Base-by-base conservation (phyloP, 2,329 filamentous ascomycete species). In the Xylariaceae sp. region DNA sequence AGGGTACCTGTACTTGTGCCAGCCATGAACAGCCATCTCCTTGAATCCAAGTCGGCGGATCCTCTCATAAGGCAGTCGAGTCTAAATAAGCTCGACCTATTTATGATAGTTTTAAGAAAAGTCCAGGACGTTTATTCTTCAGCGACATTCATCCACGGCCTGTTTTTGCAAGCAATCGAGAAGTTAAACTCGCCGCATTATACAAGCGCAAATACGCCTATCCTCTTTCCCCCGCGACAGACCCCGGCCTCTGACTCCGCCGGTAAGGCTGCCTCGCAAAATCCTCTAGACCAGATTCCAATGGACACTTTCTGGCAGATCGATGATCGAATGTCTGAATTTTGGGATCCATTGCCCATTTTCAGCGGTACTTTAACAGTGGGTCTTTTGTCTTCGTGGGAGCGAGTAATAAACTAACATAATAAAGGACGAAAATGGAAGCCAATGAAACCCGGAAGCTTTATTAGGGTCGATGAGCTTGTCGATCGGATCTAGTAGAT, bases 21-120 rank as follows among this genome's bases (percentile, higher is more conserved):
- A 24, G 53, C 48, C 15, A 55, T 55, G 53, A 51, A 51, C 23
- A 55, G 53, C 7, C 53, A 55, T 42, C 53, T 55, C 24, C 36
- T 55, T 15, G 53, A 55, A 35, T 55, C 53, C 2, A 55, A 55
- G 23, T 55, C 53, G 11, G 11, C 41, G 4, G 53, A 55, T 15
- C 53, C 53, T n/a, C 53, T 55, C 21, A 55, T 55, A 52, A 36
- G 53, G 30, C 47, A 55, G 13, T 55, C 53, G 16, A 55, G 53
- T 26, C 47, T 55, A n/a, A 46, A 55, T 15, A 55, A 55, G 21
- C 47, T 55, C 13, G 53, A 55, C 15, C 45, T 55, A 8, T 55
- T 47, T 13, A 55, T 55, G 53, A 55, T 55, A 26, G 53, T 55
- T 3, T 23, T 55, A n/a, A 37, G 35, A 21, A 55, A 47, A 26